These are phyloP conservation scores for Boletus pseudo-olivaceus DNA, from an alignment of 768 basidiomycete genomes.

Conservation along the genomic window DNA sequence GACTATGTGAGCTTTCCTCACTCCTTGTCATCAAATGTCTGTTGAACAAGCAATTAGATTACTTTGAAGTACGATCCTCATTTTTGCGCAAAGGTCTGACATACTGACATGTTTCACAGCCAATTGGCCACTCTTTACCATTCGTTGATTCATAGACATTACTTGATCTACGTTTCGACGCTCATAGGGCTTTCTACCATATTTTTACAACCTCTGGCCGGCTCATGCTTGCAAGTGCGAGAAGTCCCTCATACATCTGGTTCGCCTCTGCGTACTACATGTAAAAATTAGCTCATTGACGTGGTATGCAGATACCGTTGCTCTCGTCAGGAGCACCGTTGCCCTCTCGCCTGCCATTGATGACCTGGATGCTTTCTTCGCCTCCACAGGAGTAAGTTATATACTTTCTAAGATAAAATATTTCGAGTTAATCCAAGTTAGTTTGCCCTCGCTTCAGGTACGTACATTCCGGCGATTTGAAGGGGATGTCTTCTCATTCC, in stretches of 20 bases:
- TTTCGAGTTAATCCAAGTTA: slow-evolving; percentile 26
- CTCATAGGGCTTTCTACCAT: slow-evolving; percentile 44
- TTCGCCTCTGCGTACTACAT: slow-evolving; percentile 8
- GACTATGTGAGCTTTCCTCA: slow-evolving; percentile 51
- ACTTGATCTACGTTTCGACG: slow-evolving; percentile 51
- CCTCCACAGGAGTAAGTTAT: slow-evolving; percentile 52
- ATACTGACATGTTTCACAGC: slow-evolving; percentile 30
- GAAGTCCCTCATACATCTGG: slow-evolving; percentile 18
- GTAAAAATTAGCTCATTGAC: background rate
- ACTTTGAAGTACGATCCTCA: slow-evolving; percentile 37
- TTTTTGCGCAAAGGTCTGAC: background rate
- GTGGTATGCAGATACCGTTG: slow-evolving; percentile 29
- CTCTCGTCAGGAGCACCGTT: slow-evolving; percentile 41
- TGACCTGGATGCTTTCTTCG: slow-evolving; percentile 51
- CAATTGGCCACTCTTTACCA: slow-evolving; percentile 40
- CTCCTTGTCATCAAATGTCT: background rate
- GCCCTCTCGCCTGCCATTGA: slow-evolving; percentile 44
- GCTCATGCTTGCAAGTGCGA: slow-evolving; percentile 29
- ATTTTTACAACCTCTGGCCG: slow-evolving; percentile 57
- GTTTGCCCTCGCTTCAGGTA: slow-evolving; percentile 31
- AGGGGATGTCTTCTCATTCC: background rate
- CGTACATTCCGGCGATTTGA: background rate
- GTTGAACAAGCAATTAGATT: slow-evolving; percentile 32
- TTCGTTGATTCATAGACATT: slow-evolving; percentile 51
- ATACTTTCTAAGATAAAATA: background rate